Evolutionary conservation across 768 basidiomycete genomes (phyloP).

Genomic region (Suillus discolor): DNA sequence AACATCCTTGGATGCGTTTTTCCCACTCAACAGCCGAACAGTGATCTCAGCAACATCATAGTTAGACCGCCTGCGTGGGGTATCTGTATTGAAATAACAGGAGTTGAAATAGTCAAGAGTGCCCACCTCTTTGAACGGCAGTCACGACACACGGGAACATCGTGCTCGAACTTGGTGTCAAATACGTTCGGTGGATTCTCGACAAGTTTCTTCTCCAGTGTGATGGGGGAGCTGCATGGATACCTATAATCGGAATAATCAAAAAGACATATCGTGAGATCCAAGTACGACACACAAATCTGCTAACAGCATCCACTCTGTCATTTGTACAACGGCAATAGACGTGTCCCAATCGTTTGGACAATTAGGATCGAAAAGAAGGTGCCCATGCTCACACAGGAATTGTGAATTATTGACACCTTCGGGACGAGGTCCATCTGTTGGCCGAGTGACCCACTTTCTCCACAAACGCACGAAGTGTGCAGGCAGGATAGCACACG

Average conservation of each 20-base stretch:
- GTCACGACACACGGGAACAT: conserved; percentile 56
- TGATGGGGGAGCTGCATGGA: conserved; percentile 54
- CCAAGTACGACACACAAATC: conserved; percentile 49
- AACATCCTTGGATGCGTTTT: conserved; percentile 33
- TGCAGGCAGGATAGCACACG: conserved; percentile 60
- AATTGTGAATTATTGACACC: conserved; percentile 61
- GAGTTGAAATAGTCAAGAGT: conserved; percentile 9
- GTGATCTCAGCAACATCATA: conserved; percentile 66
- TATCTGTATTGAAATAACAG: conserved; percentile 8
- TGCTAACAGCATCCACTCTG: conserved; percentile 66
- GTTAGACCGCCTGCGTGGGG: conserved; percentile 34
- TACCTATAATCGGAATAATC: conserved; percentile 48
- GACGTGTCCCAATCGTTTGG: conserved; percentile 58
- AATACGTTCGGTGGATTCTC: conserved; percentile 32
- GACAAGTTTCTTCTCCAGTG: conserved; percentile 40
- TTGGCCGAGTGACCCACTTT: conserved; percentile 65
- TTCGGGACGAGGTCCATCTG: conserved; percentile 58
- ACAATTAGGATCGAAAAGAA: conserved; percentile 68
- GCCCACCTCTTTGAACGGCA: conserved; percentile 63
- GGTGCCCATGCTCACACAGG: conserved; percentile 66
- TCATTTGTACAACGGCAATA: conserved; percentile 56
- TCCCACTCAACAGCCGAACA: conserved; percentile 46
- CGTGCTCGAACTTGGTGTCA: conserved; percentile 44
- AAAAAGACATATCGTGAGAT: conserved; percentile 16
- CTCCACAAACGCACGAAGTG: conserved; percentile 70